phyloP scores from a whole-genome alignment of 1,284 basidiomycete species.

The Ganoderma leucocontextum region DNA sequence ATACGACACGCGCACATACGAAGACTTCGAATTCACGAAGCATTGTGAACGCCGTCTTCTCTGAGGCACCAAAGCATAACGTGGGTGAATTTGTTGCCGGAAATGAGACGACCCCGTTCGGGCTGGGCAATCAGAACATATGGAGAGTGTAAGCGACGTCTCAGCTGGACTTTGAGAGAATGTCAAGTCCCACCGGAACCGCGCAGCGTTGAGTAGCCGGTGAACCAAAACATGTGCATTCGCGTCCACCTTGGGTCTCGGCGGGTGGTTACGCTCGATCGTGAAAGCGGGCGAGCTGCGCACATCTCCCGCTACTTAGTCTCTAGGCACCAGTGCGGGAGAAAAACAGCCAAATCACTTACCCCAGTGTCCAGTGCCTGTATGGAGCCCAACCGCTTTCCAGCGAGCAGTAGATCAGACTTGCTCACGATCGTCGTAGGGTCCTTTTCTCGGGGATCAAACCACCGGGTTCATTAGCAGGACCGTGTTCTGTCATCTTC shows the following conservation, averaged over 20 bases:
- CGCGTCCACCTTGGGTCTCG: neutral
- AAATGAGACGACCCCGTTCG: neutral
- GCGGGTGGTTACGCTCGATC: neutral
- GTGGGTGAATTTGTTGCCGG: neutral
- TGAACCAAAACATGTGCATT: neutral
- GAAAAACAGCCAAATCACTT: conserved; percentile 6
- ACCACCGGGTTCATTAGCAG: conserved; percentile 27
- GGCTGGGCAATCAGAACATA: neutral
- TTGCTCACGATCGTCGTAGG: conserved; percentile 27
- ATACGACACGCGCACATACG: neutral
- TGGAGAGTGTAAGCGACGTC: neutral
- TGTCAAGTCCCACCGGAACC: neutral
- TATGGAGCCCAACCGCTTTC: neutral
- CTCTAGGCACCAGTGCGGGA: neutral
- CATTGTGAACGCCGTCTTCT: neutral
- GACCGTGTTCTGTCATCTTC: conserved; percentile 18
- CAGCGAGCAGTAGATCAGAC: neutral
- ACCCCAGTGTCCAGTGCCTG: neutral
- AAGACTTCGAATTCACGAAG: conserved; percentile 3
- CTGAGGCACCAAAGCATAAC: neutral
- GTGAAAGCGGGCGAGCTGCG: neutral
- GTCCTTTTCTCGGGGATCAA: conserved; percentile 25
- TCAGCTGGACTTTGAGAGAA: neutral
- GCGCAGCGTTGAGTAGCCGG: neutral
- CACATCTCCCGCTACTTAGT: neutral